Percentiles rank a stretch among this genome's conserved stretches.
These are phyloP conservation scores for Dendrobium chrysotoxum DNA, from an alignment of 106 monocot genomes.

Conservation along the genomic window DNA sequence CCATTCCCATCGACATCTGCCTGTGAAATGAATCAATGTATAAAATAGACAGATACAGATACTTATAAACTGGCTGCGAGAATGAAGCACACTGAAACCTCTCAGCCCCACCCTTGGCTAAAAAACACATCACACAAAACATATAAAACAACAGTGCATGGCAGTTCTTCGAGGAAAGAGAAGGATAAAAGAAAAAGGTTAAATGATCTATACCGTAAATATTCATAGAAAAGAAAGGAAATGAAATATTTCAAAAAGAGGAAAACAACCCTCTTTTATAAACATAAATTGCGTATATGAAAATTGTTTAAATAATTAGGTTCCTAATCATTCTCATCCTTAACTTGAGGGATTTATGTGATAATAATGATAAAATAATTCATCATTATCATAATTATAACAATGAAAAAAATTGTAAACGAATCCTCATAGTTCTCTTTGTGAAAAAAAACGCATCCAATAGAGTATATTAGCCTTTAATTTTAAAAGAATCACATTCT, in stretches of 20 bases:
- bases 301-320: neutral
- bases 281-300: neutral
- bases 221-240: neutral
- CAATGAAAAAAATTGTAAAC: too few species aligned
- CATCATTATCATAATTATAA: too few species aligned
- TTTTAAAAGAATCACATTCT: too few species aligned
- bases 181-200: neutral
- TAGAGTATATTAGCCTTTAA: too few species aligned
- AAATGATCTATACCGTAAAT: neutral
- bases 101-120: too few species aligned
- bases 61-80: too few species aligned
- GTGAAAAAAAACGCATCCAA: too few species aligned
- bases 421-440: too few species aligned
- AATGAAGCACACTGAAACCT: too few species aligned
- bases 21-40: constrained; percentile 22
- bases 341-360: neutral
- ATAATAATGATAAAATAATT: neutral
- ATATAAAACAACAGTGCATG: too few species aligned
- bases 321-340: neutral
- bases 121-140: too few species aligned
- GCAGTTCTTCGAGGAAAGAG: neutral
- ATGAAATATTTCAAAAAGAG: neutral
- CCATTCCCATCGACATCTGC: constrained; percentile 94
- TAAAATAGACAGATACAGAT: too few species aligned
- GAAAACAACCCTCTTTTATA: neutral